Evolutionary conservation across 2,329 filamentous ascomycete species (phyloP).

Genomic region (Fusarium luffae): DNA sequence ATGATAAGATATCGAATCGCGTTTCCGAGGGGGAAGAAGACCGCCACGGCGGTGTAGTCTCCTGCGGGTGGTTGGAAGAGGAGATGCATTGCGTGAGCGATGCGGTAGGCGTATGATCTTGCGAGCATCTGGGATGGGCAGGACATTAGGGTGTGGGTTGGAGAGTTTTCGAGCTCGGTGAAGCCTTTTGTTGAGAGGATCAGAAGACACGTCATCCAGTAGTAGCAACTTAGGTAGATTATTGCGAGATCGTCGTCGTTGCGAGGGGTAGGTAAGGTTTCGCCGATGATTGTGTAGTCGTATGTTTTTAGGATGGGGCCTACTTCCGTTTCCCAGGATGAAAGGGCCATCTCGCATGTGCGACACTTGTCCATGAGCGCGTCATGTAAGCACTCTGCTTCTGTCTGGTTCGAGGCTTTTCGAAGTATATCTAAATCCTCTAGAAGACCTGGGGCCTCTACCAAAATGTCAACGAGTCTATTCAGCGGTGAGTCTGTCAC

Average conservation of each 20-base stretch:
- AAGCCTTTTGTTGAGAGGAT: conserved; percentile 16
- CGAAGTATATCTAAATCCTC: conserved; percentile 1
- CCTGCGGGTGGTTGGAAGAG: background rate
- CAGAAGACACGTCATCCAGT: conserved; percentile 26
- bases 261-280: background rate
- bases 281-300: conserved; percentile 8
- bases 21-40: conserved; percentile 7
- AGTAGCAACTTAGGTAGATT: conserved; percentile 9
- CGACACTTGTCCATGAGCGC: background rate
- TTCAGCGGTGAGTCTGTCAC: conserved; percentile 2
- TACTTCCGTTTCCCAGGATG: background rate
- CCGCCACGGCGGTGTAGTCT: background rate
- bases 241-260: conserved; percentile 7
- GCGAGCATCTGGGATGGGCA: background rate
- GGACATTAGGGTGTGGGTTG: fast-evolving
- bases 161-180: background rate
- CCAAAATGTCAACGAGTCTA: conserved; percentile 5
- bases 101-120: conserved; percentile 11
- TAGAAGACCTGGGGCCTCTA: conserved; percentile 4
- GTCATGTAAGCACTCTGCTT: background rate
- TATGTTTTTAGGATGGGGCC: background rate
- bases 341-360: background rate
- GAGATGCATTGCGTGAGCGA: conserved; percentile 2
- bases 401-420: background rate
- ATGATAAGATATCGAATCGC: conserved; percentile 23